Conservation (phyloP, 2,329 filamentous ascomycete genomes). For the Fusarium gaditjirri region DNA sequence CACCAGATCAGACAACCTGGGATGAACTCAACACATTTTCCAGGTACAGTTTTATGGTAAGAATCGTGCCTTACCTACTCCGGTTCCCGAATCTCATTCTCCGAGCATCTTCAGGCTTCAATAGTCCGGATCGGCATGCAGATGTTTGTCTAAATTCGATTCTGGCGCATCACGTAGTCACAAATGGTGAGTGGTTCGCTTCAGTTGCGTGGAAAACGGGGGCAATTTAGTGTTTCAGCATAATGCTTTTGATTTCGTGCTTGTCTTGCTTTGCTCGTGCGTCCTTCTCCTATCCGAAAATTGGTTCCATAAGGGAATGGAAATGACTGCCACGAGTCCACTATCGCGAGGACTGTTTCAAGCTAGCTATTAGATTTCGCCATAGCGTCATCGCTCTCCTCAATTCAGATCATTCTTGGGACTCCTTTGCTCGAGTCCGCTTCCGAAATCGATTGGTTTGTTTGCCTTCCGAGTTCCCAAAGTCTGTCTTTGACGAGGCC, state of each 20-base stretch:
- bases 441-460: conserved; percentile 41
- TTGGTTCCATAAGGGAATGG: conserved; percentile 42
- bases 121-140: conserved; percentile 4
- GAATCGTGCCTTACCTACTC: conserved; percentile 1
- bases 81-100: not conserved
- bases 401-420: conserved; percentile 44
- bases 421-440: conserved; percentile 40
- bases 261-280: conserved; percentile 46
- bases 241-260: conserved; percentile 49
- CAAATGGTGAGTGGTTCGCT: conserved; percentile 10
- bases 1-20: conserved; percentile 3
- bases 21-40: not conserved
- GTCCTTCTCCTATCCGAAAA: conserved; percentile 39
- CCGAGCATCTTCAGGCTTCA: conserved; percentile 2
- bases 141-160: not conserved
- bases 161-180: conserved; percentile 34
- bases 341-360: conserved; percentile 49
- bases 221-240: conserved; percentile 36
- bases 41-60: not conserved
- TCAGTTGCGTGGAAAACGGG: conserved; percentile 23
- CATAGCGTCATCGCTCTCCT: conserved; percentile 50
- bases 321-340: conserved; percentile 43
- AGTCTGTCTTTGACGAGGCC: conserved; percentile 46
- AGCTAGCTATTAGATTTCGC: conserved; percentile 52
- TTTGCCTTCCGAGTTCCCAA: conserved; percentile 39